Conservation (phyloP, 345 rosid species). For the Firmiana major region DNA sequence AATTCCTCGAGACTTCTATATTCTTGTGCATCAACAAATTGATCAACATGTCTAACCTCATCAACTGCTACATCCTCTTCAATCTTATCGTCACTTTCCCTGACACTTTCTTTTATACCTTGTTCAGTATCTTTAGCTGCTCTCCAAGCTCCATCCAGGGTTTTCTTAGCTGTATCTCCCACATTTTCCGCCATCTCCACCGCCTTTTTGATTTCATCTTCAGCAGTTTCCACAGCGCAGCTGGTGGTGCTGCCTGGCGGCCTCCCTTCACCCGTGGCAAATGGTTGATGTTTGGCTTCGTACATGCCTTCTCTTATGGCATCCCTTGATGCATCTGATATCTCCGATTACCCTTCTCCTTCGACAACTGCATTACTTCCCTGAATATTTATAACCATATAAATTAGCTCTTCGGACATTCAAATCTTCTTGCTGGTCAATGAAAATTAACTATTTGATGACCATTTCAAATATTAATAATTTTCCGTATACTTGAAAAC, state of each 20-base stretch:
- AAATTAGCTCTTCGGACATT: background rate
- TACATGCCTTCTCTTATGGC: slow-evolving; percentile 1
- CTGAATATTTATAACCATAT: slow-evolving; percentile 2
- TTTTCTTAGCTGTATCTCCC: slow-evolving; percentile 33
- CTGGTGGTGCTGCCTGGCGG: slow-evolving; percentile 8
- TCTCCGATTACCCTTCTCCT: slow-evolving; percentile 10
- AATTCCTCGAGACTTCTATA: slow-evolving; percentile 43
- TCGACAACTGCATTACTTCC: slow-evolving; percentile 25
- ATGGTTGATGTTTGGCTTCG: slow-evolving; percentile 24
- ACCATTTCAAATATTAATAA: too few relatives aligned
- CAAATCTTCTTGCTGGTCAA: too few relatives aligned
- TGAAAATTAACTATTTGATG: too few relatives aligned
- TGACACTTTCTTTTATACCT: slow-evolving; percentile 27
- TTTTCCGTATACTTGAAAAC: background rate
- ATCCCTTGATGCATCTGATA: background rate
- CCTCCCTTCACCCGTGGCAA: slow-evolving; percentile 21
- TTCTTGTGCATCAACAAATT: slow-evolving; percentile 44
- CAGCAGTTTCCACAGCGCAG: slow-evolving; percentile 36
- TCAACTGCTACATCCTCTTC: slow-evolving; percentile 33
- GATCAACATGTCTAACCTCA: slow-evolving; percentile 34
- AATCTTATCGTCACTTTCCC: slow-evolving; percentile 15
- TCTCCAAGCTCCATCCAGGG: slow-evolving; percentile 49
- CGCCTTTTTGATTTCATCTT: slow-evolving; percentile 43
- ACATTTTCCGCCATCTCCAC: slow-evolving; percentile 30
- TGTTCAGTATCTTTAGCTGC: slow-evolving; percentile 33